phyloP scores from a whole-genome alignment of 805 yeast species.

The Schwanniomyces pseudopolymorphus region DNA sequence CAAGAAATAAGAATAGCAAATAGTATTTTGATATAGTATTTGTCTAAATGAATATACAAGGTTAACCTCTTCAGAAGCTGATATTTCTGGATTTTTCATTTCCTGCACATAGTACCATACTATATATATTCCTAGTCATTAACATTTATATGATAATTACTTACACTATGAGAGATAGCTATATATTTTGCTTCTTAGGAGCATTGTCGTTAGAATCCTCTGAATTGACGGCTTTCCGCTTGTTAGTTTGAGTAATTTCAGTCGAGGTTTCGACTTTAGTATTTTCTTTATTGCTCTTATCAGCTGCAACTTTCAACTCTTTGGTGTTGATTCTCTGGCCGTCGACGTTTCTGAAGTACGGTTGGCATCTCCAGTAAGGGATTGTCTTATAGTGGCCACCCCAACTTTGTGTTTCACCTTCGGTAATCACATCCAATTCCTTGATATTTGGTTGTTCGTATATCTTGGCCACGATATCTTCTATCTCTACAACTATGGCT shows the following conservation, averaged over 20 bases:
- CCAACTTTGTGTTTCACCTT: constrained; percentile 62
- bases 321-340: constrained; percentile 56
- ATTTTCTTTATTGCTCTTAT: constrained; percentile 3
- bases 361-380: constrained; percentile 97
- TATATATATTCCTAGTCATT: too few relatives aligned
- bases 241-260: not conserved
- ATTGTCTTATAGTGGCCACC: constrained; percentile 79
- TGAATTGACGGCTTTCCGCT: constrained; percentile 1
- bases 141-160: too few relatives aligned
- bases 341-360: constrained; percentile 85
- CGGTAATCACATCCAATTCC: constrained; percentile 53
- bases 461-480: constrained; percentile 59
- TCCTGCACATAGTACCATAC: not conserved
- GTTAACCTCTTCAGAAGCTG: not conserved
- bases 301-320: constrained; percentile 39
- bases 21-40: not conserved
- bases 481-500: constrained; percentile 61
- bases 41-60: not conserved
- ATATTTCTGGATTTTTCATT: not conserved
- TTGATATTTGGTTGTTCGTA: constrained; percentile 51
- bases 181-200: constrained; percentile 1
- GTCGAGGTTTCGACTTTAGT: not conserved
- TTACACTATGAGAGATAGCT: not conserved
- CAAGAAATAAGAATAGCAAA: not conserved
- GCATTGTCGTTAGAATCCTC: not conserved